Base-by-base conservation (phyloP, 139 green algal genomes). In the Haematococcus lacustris region DNA sequence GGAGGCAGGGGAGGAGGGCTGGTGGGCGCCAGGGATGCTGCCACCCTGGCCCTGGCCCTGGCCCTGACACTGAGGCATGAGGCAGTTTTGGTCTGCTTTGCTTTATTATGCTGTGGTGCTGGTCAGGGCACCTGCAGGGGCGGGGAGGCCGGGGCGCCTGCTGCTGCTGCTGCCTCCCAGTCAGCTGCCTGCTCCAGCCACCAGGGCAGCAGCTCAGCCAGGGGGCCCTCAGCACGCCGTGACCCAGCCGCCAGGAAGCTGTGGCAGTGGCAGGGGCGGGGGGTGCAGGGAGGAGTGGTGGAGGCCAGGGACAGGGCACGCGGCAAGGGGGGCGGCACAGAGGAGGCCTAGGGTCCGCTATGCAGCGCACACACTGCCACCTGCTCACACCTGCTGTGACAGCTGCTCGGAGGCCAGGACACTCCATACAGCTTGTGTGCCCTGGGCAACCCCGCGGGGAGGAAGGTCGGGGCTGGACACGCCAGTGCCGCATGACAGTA, bases 181-280 rank as follows among this genome's bases (percentile, higher is more conserved):
- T 91, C 88, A 26, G 60, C 34, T 2, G 77, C 80, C 71, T 93
- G 89, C 25, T 91, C 82, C 9, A 70, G 63, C 70, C 88, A 67
- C 84, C 84, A 93, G 28, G 88, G 87, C 68, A 89, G 71, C 77
- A 92, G 67, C 38, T 94, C 89, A 0, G 78, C 81, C 17, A 82
- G 75, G 1, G 79, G 53, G 3, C 88, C 85, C 40, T 88, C 84
- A 26, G 79, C 68, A 0, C 85, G 78, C 23, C 83, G 77, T 26
- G 67, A 60, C 51, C 71, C 76, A 21, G 69, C 71, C 25, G 33
- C 37, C 51, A 74, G 60, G 38, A 61, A 75, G 26, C 64, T 73
- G 67, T 26, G 40, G n/a, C 0, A 34, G 25, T 13, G 60, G 35
- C 2, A 51, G 66, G 25, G 67, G 28, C 21, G 25, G 7, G 25